Evolutionary conservation across 345 rosid genomes (phyloP).

Genomic region (Garcia nutans): DNA sequence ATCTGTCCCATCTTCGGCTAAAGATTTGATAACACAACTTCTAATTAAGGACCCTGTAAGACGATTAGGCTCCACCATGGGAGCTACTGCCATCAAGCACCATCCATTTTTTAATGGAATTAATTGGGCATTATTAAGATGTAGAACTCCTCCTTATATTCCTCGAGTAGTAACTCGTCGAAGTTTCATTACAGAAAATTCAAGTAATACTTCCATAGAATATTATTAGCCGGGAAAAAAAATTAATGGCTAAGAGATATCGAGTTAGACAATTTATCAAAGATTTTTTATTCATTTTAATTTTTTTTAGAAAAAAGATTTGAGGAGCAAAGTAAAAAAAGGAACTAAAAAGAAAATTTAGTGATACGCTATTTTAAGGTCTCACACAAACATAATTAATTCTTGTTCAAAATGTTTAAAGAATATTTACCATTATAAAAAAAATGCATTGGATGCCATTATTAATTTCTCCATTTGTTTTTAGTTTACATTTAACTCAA

Average conservation of each 20-base stretch:
- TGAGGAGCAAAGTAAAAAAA: neutral
- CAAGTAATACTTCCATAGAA: constrained; percentile 35
- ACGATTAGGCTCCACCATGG: constrained; percentile 60
- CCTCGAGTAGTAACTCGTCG: constrained; percentile 28
- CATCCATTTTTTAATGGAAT: constrained; percentile 52
- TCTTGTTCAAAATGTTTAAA: neutral
- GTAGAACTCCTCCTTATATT: constrained; percentile 46
- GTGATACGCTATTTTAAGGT: neutral
- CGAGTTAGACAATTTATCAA: neutral
- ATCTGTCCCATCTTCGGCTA: constrained; percentile 35
- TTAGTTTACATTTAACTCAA: too few relatives aligned
- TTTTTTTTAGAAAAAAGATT: neutral
- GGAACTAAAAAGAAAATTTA: neutral
- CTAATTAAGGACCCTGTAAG: constrained; percentile 48
- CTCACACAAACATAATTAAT: neutral
- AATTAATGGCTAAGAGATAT: too few relatives aligned
- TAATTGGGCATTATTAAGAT: constrained; percentile 65
- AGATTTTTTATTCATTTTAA: neutral
- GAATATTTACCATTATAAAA: too few relatives aligned
- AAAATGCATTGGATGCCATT: too few relatives aligned
- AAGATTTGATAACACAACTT: constrained; percentile 54
- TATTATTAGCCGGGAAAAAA: constrained; percentile 27
- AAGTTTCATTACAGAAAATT: constrained; percentile 8
- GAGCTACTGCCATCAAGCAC: constrained; percentile 50
- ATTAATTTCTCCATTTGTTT: too few relatives aligned